These are phyloP conservation scores for Lactarius sp. DNA, from an alignment of 768 basidiomycete genomes.

Conservation along the genomic window DNA sequence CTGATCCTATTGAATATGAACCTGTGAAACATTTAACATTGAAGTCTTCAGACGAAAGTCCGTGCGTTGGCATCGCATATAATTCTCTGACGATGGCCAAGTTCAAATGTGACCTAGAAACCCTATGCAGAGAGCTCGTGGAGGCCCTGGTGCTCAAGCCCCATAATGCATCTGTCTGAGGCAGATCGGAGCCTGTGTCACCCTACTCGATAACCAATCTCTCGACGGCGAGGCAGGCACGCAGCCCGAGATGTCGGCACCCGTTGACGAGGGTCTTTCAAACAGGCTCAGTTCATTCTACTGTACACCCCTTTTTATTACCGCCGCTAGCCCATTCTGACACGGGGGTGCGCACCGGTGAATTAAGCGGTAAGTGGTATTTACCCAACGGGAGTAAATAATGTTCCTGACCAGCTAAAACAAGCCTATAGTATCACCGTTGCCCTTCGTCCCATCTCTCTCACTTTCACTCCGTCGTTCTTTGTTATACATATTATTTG, in stretches of 20 bases:
- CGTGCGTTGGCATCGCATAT: background rate
- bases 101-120: constrained; percentile 89
- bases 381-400: background rate
- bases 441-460: background rate
- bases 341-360: too few relatives aligned
- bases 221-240: constrained; percentile 5
- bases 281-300: background rate
- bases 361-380: background rate
- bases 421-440: background rate
- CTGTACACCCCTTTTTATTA: background rate
- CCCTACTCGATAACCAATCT: constrained; percentile 13
- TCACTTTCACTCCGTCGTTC: background rate
- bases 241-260: background rate
- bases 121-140: constrained; percentile 83
- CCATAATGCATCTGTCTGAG: constrained; percentile 10
- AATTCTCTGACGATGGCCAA: constrained; percentile 37
- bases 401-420: background rate
- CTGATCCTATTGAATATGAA: constrained; percentile 77
- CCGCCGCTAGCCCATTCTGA: too few relatives aligned
- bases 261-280: background rate
- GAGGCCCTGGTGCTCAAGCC: constrained; percentile 36
- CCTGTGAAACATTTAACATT: constrained; percentile 97
- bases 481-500: too few relatives aligned
- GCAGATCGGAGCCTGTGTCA: constrained; percentile 21
- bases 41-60: constrained; percentile 96